Evolutionary conservation across 2,329 filamentous ascomycete species (phyloP), one percentile per base, ranked within the genome.

Genomic region (Colletotrichum coccodes): DNA sequence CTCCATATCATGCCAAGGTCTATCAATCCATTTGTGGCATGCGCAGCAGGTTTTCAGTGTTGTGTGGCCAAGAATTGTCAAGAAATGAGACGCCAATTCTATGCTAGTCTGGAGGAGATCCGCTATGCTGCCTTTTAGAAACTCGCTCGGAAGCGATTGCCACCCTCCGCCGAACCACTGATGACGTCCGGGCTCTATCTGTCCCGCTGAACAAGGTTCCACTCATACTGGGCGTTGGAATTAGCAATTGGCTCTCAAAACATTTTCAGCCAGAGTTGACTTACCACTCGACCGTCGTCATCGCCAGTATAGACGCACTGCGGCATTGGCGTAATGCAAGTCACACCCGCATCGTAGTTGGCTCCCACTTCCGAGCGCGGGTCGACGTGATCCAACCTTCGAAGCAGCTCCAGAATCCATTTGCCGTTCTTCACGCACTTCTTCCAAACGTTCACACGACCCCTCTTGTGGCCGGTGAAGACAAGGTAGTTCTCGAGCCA

Each of bases 271-370:
- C 18, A 5, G 30, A 16, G 7, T n/a, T 23, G 9, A 79, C 81
- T 78, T 71, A 96, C 93, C 80, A 99, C 95, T 84, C 91, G 87
- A 34, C 96, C 96, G 71, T 94, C 92, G 72, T 98, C 96, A 82
- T 98, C 96, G 3, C 95, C 96, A 0, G 95, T 97, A 80, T 98
- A 98, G 11, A 98, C 90, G 70, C 91, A 87, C 71, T 92, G 91
- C 60, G 93, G 90, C 87, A 95, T 92, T 3, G 95, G 92, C 64
- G 93, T 86, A 60, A 99, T 92, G 76, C 93, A 97, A 42, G 93
- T 97, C 70, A 98, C 95, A 0, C 91, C 91, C 2, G 92, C 91
- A 52, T 88, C 86, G 0, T 84, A 83, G 71, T 89, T 89, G 6
- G 78, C 81, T 73, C 75, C 89, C 80, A 77, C 88, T 83, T 86